Conservation (phyloP, 768 basidiomycete genomes). For the Hemileccinum impolitum region DNA sequence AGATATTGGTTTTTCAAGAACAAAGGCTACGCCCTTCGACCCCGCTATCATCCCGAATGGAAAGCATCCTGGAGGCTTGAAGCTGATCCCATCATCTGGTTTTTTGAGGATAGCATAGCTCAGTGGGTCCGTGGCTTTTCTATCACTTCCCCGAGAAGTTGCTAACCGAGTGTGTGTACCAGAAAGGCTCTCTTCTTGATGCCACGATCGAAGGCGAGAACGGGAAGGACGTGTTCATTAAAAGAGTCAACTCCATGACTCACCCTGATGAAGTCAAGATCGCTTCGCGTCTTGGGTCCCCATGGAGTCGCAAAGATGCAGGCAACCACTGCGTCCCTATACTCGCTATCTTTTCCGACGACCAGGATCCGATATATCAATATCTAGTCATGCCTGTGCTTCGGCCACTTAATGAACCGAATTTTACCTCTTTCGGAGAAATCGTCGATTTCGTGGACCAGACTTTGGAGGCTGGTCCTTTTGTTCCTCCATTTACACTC, state of each 20-base stretch:
- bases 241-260: neutral
- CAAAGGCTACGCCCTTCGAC: conserved; percentile 23
- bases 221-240: conserved; percentile 13
- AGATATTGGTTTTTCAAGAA: conserved; percentile 14
- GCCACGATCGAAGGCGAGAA: conserved; percentile 3
- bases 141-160: too few species aligned
- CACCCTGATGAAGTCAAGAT: conserved; percentile 7
- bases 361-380: conserved; percentile 7
- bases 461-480: conserved; percentile 18
- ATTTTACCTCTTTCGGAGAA: conserved; percentile 25
- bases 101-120: conserved; percentile 7
- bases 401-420: conserved; percentile 20
- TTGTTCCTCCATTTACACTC: fast-evolving
- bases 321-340: conserved; percentile 27
- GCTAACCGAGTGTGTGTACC: neutral
- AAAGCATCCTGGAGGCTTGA: conserved; percentile 26
- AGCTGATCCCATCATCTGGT: neutral
- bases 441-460: conserved; percentile 28
- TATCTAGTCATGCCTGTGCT: conserved; percentile 30
- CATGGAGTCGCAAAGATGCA: neutral
- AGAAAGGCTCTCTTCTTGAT: conserved; percentile 7
- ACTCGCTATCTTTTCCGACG: conserved; percentile 12
- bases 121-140: conserved; percentile 4
- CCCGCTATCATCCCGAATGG: conserved; percentile 27
- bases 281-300: conserved; percentile 2